Evolutionary conservation across 108 stramenopile species (phyloP).

Genomic region (Mediolabrus comicus): DNA sequence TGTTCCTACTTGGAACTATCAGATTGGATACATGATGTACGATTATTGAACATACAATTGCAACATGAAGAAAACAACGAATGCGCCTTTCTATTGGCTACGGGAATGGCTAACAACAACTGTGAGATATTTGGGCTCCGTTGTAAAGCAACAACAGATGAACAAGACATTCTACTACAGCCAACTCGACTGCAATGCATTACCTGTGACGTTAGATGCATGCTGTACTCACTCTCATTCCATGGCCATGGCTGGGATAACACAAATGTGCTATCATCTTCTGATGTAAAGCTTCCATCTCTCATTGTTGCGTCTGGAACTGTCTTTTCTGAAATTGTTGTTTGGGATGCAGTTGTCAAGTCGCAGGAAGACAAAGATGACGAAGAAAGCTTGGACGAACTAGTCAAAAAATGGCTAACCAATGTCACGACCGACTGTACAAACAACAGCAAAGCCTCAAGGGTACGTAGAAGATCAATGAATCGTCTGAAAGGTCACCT

Average conservation of each 20-base stretch:
- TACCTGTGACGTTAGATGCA: constrained; percentile 44
- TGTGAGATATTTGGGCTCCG: constrained; percentile 57
- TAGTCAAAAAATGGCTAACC: constrained; percentile 30
- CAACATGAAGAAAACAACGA: background rate
- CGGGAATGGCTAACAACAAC: constrained; percentile 51
- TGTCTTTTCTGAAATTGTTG: constrained; percentile 57
- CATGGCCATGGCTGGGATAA: constrained; percentile 7
- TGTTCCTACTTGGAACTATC: constrained; percentile 30
- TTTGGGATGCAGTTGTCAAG: constrained; percentile 36
- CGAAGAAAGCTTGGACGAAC: constrained; percentile 10
- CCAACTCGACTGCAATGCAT: constrained; percentile 27
- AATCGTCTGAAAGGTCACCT: constrained; percentile 59
- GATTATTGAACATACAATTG: constrained; percentile 19
- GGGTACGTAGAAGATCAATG: constrained; percentile 3
- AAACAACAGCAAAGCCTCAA: background rate
- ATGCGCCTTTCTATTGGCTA: constrained; percentile 42
- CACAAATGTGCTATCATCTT: background rate
- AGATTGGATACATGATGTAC: constrained; percentile 71
- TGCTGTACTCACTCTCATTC: constrained; percentile 53
- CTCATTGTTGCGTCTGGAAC: constrained; percentile 53
- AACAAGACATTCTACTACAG: constrained; percentile 5
- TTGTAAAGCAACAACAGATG: background rate
- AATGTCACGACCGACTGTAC: background rate
- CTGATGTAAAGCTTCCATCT: constrained; percentile 4
- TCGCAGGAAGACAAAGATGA: background rate